These are phyloP conservation scores for Leccinellum luteum DNA, from an alignment of 768 basidiomycete species.

Conservation along the genomic window DNA sequence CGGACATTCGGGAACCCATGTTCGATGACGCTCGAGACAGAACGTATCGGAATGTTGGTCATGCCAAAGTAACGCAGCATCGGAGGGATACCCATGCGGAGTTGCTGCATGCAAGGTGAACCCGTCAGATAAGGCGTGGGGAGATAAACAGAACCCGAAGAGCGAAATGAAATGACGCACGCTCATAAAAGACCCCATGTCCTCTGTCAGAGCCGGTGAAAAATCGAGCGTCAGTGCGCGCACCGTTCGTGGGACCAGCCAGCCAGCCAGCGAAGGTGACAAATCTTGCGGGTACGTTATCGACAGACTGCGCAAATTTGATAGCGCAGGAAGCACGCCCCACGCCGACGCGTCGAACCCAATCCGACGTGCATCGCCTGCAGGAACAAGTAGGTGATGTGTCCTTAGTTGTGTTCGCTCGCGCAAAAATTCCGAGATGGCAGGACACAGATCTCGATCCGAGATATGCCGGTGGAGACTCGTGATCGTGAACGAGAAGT, in stretches of 20 bases:
- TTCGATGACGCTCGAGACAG: conserved; percentile 45
- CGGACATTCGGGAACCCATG: conserved; percentile 62
- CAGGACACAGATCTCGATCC: conserved; percentile 66
- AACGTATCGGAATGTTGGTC: conserved; percentile 45
- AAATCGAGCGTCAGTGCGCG: conserved; percentile 46
- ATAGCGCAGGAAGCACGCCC: conserved; percentile 65
- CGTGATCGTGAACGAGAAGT: conserved; percentile 58
- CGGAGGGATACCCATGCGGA: conserved; percentile 56
- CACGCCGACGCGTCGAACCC: conserved; percentile 71
- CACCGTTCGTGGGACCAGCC: conserved; percentile 61
- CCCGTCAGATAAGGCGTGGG: background rate
- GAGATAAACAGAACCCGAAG: background rate
- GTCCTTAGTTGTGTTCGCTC: conserved; percentile 51
- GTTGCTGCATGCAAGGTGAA: conserved; percentile 41
- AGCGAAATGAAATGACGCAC: conserved; percentile 22
- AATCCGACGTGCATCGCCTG: conserved; percentile 45
- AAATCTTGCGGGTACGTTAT: conserved; percentile 66
- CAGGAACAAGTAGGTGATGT: conserved; percentile 47
- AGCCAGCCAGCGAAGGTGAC: conserved; percentile 61
- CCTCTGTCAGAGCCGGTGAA: conserved; percentile 35
- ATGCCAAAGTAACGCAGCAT: conserved; percentile 54
- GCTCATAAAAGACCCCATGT: conserved; percentile 42
- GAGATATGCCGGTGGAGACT: conserved; percentile 41
- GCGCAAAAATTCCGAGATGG: conserved; percentile 65
- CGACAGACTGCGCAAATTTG: conserved; percentile 47